A percentile compares a stretch with the other conserved stretches of the same genome.
Conservation (phyloP, 495 filamentous ascomycete species). For the Parachaetomium inaequale region DNA sequence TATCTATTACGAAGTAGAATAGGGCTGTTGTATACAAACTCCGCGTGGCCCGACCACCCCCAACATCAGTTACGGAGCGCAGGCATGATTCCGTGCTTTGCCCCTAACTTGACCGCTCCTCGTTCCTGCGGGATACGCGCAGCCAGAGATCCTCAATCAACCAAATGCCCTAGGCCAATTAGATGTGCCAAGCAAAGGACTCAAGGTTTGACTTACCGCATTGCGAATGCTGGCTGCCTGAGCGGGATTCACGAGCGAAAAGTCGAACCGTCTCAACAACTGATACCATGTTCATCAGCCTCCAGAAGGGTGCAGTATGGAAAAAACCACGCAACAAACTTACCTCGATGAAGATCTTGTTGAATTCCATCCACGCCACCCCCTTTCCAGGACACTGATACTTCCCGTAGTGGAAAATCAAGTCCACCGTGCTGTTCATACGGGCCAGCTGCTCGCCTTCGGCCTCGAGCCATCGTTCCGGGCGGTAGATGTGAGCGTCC, state of each 20-base stretch:
- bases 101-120: neutral
- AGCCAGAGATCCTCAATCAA: slow-evolving; percentile 41
- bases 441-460: slow-evolving; percentile 28
- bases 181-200: neutral
- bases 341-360: slow-evolving; percentile 54
- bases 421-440: slow-evolving; percentile 36
- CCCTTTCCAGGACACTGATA: slow-evolving; percentile 37
- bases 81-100: no score
- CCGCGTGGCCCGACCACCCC: no score
- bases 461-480: slow-evolving; percentile 51
- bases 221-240: neutral
- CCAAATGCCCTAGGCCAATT: slow-evolving; percentile 36
- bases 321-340: neutral
- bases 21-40: no score
- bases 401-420: slow-evolving; percentile 38
- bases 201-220: neutral
- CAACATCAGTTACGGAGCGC: no score
- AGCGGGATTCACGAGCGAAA: neutral
- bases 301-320: neutral
- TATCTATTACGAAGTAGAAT: no score
- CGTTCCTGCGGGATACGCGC: slow-evolving; percentile 27
- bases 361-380: slow-evolving; percentile 41
- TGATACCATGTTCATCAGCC: neutral
- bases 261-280: slow-evolving; percentile 2
- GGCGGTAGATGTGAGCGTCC: slow-evolving; percentile 45